These are phyloP conservation scores for Neurospora terricola DNA, from an alignment of 495 filamentous ascomycete genomes.

Conservation along the genomic window DNA sequence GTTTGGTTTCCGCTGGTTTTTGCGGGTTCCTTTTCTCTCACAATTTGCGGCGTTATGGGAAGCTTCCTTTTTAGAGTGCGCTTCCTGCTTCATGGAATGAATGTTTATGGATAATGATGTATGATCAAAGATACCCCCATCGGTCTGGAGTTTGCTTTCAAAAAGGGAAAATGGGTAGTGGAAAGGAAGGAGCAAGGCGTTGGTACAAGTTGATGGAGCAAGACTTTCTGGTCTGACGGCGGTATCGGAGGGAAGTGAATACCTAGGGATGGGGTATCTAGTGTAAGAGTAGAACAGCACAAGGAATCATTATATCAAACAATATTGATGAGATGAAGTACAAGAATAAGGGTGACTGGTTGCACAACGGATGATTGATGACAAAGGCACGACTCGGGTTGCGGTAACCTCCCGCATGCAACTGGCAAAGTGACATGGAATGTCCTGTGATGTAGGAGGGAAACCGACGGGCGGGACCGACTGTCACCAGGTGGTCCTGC, in stretches of 20 bases:
- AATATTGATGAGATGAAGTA: neutral
- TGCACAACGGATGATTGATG: neutral
- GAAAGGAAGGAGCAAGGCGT: neutral
- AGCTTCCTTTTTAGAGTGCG: neutral
- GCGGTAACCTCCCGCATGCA: neutral
- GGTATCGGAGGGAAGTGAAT: too few relatives aligned
- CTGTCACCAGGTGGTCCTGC: neutral
- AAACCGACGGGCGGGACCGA: neutral
- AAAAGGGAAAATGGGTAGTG: neutral
- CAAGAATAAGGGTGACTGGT: too few relatives aligned
- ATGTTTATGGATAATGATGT: neutral
- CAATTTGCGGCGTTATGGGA: neutral
- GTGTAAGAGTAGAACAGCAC: neutral
- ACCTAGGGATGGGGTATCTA: neutral
- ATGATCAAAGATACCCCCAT: neutral
- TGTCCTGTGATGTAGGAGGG: neutral
- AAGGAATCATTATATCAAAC: neutral
- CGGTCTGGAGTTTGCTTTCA: neutral
- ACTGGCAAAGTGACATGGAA: neutral
- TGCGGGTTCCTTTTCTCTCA: neutral
- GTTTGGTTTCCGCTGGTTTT: neutral
- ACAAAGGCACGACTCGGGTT: neutral
- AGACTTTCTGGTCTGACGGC: neutral
- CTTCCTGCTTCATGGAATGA: neutral
- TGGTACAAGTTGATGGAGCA: too few relatives aligned